Percentiles rank a stretch among this genome's conserved stretches.
Evolutionary conservation across 2,329 filamentous ascomycete genomes (phyloP).

Genomic region (Pyrenochaeta sp.): DNA sequence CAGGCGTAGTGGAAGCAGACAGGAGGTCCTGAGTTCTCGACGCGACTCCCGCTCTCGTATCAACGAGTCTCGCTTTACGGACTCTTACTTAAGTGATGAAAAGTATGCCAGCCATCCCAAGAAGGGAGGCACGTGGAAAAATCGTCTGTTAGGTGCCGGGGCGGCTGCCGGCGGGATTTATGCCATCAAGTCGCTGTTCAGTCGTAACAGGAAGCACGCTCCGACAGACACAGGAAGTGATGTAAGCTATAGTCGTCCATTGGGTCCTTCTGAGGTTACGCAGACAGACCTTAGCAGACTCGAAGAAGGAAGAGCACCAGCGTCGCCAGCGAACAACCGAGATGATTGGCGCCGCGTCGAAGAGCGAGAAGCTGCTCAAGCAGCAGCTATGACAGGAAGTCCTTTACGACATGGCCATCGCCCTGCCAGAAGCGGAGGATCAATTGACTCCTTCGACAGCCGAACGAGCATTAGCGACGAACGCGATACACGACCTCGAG

Average conservation of each 20-base stretch:
- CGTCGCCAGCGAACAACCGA: constrained; percentile 51
- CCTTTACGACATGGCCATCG: constrained; percentile 41
- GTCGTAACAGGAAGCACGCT: constrained; percentile 55
- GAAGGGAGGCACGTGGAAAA: constrained; percentile 52
- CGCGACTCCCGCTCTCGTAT: constrained; percentile 41
- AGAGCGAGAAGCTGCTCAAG: constrained; percentile 49
- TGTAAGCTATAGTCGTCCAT: constrained; percentile 62
- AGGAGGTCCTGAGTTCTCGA: constrained; percentile 46
- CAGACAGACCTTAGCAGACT: constrained; percentile 58
- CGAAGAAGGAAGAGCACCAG: constrained; percentile 64
- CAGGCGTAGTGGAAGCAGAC: constrained; percentile 34
- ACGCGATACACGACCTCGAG: constrained; percentile 25
- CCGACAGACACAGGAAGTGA: constrained; percentile 61
- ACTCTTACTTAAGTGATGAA: constrained; percentile 52
- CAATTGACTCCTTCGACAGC: constrained; percentile 52
- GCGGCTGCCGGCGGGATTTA: constrained; percentile 54
- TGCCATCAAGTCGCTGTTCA: constrained; percentile 65
- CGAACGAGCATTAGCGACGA: constrained; percentile 50
- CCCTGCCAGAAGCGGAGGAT: constrained; percentile 46
- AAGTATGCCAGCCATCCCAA: constrained; percentile 50
- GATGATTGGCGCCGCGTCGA: constrained; percentile 48
- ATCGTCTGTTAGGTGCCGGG: constrained; percentile 56
- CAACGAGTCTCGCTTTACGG: constrained; percentile 36
- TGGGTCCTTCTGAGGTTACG: constrained; percentile 58
- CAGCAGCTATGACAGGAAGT: constrained; percentile 59